A percentile compares a stretch with the other conserved stretches of the same genome.
Conservation (phyloP, 306 rosid genomes). For the Oemleria cerasiformis region DNA sequence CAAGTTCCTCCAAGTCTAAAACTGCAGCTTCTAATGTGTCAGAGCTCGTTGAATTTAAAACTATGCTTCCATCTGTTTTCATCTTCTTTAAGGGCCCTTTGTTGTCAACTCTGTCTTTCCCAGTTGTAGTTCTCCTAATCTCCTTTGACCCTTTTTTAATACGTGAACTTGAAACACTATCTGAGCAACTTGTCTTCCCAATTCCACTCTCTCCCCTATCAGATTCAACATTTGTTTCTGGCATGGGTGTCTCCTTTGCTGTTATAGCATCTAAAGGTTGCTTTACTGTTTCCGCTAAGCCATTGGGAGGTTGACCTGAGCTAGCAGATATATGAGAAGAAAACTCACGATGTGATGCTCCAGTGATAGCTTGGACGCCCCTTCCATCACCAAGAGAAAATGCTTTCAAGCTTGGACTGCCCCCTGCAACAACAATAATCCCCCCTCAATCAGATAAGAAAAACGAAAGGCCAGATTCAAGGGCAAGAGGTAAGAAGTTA, state of each 20-base stretch:
- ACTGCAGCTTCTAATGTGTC: slow-evolving; percentile 56
- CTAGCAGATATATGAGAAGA: slow-evolving; percentile 22
- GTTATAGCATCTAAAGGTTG: slow-evolving; percentile 5
- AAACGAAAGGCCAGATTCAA: neutral
- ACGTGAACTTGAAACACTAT: slow-evolving; percentile 25
- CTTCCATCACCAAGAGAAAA: slow-evolving; percentile 22
- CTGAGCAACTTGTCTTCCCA: slow-evolving; percentile 30
- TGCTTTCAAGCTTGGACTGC: slow-evolving; percentile 3
- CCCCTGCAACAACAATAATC: slow-evolving; percentile 18
- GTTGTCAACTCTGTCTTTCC: slow-evolving; percentile 18
- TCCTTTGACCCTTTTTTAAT: slow-evolving; percentile 26
- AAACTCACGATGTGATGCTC: slow-evolving; percentile 22
- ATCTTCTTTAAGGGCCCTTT: slow-evolving; percentile 38
- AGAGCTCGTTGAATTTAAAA: slow-evolving; percentile 43
- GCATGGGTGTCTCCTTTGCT: slow-evolving; percentile 16
- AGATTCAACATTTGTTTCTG: slow-evolving; percentile 18
- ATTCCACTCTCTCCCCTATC: slow-evolving; percentile 13
- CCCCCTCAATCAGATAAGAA: neutral
- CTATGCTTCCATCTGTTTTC: slow-evolving; percentile 29
- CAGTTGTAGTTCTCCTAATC: slow-evolving; percentile 19
- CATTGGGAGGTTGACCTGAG: slow-evolving; percentile 6
- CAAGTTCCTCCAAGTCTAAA: slow-evolving; percentile 79
- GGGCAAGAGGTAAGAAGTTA: neutral
- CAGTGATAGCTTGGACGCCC: slow-evolving; percentile 26
- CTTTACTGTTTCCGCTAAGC: slow-evolving; percentile 15